Evolutionary conservation across 768 basidiomycete genomes (phyloP).

Genomic region (Suillus lakei): DNA sequence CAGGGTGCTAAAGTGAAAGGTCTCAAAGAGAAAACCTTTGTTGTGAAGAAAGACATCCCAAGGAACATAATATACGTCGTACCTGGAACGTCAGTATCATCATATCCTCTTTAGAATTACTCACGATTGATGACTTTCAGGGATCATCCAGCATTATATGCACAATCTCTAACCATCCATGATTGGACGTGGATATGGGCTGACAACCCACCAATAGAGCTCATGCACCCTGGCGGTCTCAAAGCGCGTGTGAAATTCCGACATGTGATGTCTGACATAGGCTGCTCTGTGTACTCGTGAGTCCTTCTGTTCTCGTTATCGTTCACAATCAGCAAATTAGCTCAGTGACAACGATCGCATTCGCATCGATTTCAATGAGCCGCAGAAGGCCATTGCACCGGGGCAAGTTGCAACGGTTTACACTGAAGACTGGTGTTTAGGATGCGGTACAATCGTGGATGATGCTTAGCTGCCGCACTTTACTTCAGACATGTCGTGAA

Average conservation of each 20-base stretch:
- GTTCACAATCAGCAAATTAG: slow-evolving; percentile 12
- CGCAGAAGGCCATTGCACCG: slow-evolving; percentile 70
- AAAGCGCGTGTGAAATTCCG: slow-evolving; percentile 62
- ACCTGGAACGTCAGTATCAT: slow-evolving; percentile 60
- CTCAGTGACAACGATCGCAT: slow-evolving; percentile 31
- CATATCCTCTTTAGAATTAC: not conserved
- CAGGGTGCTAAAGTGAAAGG: slow-evolving; percentile 75
- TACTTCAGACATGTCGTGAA: not conserved
- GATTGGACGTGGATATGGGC: slow-evolving; percentile 83
- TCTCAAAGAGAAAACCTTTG: slow-evolving; percentile 65
- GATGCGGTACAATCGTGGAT: slow-evolving; percentile 70
- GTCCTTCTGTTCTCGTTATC: slow-evolving; percentile 18
- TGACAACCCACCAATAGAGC: slow-evolving; percentile 52
- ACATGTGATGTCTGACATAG: slow-evolving; percentile 64
- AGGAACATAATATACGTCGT: slow-evolving; percentile 78
- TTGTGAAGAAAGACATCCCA: slow-evolving; percentile 67
- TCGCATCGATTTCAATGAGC: slow-evolving; percentile 56
- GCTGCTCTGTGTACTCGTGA: slow-evolving; percentile 58
- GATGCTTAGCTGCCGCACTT: slow-evolving; percentile 15
- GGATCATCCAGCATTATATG: slow-evolving; percentile 62
- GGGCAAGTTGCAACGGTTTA: slow-evolving; percentile 86
- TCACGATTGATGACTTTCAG: slow-evolving; percentile 36
- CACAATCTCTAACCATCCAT: slow-evolving; percentile 40
- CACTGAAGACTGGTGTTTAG: slow-evolving; percentile 78
- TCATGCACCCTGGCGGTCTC: slow-evolving; percentile 50